A percentile compares a stretch with the other conserved stretches of the same genome.
These are phyloP conservation scores for Saccharum officinarum DNA, from an alignment of 176 grass and related monocot genomes.

Conservation along the genomic window DNA sequence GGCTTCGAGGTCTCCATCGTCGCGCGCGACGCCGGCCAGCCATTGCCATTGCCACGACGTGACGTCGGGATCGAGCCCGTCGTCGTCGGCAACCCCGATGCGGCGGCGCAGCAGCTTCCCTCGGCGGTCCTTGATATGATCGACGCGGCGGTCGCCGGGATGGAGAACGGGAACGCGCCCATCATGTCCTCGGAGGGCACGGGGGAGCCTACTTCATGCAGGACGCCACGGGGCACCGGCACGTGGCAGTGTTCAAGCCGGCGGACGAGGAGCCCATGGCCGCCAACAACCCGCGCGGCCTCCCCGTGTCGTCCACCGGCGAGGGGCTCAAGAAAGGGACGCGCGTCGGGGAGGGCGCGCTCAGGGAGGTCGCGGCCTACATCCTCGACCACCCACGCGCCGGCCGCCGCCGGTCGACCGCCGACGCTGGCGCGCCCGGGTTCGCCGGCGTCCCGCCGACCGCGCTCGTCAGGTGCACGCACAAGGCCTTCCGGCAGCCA, in stretches of 20 bases:
- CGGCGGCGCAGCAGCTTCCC: background rate
- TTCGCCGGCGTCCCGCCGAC: constrained; percentile 63
- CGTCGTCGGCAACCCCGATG: constrained; percentile 6
- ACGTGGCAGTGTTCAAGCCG: constrained; percentile 68
- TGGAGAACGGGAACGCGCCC: constrained; percentile 50
- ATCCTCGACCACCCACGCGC: constrained; percentile 56
- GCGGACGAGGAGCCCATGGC: constrained; percentile 77
- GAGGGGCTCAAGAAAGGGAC: constrained; percentile 81
- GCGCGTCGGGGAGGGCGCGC: constrained; percentile 57
- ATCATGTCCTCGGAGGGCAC: constrained; percentile 64
- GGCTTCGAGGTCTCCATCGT: constrained; percentile 48
- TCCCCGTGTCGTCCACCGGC: constrained; percentile 50
- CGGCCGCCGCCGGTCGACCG: too few relatives aligned
- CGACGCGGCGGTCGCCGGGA: constrained; percentile 28
- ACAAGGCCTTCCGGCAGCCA: constrained; percentile 32
- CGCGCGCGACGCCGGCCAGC: constrained; percentile 6
- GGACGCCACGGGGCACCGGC: constrained; percentile 36
- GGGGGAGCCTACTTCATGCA: constrained; percentile 61
- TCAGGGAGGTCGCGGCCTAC: constrained; percentile 73
- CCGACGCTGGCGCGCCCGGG: constrained; percentile 7
- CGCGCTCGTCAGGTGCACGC: constrained; percentile 48
- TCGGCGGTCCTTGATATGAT: constrained; percentile 37
- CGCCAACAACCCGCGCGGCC: constrained; percentile 68
- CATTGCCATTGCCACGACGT: background rate
- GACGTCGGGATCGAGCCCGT: constrained; percentile 44